A percentile compares a stretch with the other conserved stretches of the same genome.
These are phyloP conservation scores for Byssothecium circinans DNA, from an alignment of 2,329 filamentous ascomycete genomes.

Conservation along the genomic window DNA sequence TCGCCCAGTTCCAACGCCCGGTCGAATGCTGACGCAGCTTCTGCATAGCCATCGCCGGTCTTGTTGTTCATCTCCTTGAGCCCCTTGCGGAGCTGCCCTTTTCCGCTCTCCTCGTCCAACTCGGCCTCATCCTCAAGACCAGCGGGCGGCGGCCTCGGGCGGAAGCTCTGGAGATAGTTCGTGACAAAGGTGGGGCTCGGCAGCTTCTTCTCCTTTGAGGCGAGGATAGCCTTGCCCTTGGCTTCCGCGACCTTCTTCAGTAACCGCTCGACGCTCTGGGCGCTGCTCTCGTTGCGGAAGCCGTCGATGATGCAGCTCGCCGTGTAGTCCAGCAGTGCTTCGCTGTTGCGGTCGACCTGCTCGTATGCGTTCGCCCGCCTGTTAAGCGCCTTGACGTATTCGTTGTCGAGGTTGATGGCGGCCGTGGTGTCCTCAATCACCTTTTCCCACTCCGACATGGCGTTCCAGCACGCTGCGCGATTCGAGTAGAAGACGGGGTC, in stretches of 20 bases:
- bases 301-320: conserved; percentile 98
- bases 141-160: conserved; percentile 73
- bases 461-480: conserved; percentile 95
- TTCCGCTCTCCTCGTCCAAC: conserved; percentile 74
- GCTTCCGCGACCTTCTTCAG: conserved; percentile 96
- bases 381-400: conserved; percentile 98
- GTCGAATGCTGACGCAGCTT: conserved; percentile 83
- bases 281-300: conserved; percentile 88
- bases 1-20: conserved; percentile 81
- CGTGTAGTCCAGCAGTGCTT: conserved; percentile 95
- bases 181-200: conserved; percentile 96
- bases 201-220: conserved; percentile 77
- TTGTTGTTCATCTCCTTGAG: conserved; percentile 79
- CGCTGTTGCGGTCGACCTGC: conserved; percentile 85
- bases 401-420: conserved; percentile 86
- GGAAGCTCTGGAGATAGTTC: conserved; percentile 99
- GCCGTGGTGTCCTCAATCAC: conserved; percentile 97
- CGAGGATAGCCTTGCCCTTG: conserved; percentile 88
- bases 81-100: conserved; percentile 83
- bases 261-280: conserved; percentile 85
- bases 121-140: conserved; percentile 83
- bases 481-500: conserved; percentile 99
- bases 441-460: conserved; percentile 88
- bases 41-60: conserved; percentile 88
- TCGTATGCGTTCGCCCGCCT: conserved; percentile 96